Evolutionary conservation across 139 green algal genomes (phyloP), one percentile per base, ranked within the genome.

Genomic region (Chlorokybus atmophyticus): DNA sequence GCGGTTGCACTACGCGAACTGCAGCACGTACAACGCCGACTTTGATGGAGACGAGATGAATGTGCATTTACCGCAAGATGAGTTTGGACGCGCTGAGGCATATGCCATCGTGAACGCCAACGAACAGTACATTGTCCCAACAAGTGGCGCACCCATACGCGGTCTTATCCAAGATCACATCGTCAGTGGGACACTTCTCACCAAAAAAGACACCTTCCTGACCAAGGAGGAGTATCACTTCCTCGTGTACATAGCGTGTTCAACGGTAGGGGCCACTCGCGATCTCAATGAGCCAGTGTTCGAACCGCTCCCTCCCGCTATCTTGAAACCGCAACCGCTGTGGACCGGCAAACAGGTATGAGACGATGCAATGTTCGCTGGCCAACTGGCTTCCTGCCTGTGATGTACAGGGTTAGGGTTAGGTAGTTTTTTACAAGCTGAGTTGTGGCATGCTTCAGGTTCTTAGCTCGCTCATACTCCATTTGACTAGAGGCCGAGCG

Each of bases 41-140:
- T 98, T 98, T 79, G 91, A 98, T 59, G 91, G 91, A 1, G 91
- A 98, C 60, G 91, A 98, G 70, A 97, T 98, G 75, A 98, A 98
- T 79, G 71, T 98, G 60, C 91, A 98, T 58, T 67, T 98, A 42
- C 90, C 90, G 0, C 89, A 94, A 74, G 90, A 95, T 71, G 75
- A 90, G 35, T 53, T 86, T 21, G 82, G 73, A 0, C 70, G 90
- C 3, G 81, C 90, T 0, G 91, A 98, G 75, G 90, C 83, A n/a
- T 92, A 93, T 63, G 72, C 69, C 50, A 93, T 98, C 48, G 85
- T 96, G 14, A 75, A 90, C 57, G 87, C 90, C 0, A 84, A 95
- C 66, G 57, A 87, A 26, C 88, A 97, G 70, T 98, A 85, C 79
- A 93, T 92, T 31, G 82, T 93, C 40, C 91, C 91, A 29, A 97